Conservation (phyloP, 2,329 filamentous ascomycete genomes). For the Seiridium unicorne region DNA sequence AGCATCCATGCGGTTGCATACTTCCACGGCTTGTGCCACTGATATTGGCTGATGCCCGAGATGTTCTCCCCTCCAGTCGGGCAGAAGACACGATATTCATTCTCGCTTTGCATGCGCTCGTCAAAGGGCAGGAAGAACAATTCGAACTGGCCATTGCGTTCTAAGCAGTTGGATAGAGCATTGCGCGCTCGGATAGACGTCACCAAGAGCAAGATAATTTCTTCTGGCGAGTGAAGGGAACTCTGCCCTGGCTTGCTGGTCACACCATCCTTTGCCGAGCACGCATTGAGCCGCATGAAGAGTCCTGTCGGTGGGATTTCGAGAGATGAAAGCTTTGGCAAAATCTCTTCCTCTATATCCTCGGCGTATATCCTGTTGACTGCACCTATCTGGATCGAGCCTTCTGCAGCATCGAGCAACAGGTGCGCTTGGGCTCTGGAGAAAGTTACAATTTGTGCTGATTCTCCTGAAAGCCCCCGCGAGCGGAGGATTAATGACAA, state of each 20-base stretch:
- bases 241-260: constrained; percentile 17
- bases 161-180: constrained; percentile 26
- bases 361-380: constrained; percentile 29
- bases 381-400: constrained; percentile 27
- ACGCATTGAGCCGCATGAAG: constrained; percentile 41
- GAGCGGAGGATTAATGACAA: constrained; percentile 35
- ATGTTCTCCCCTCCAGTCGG: constrained; percentile 28
- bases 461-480: constrained; percentile 23
- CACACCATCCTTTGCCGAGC: constrained; percentile 41
- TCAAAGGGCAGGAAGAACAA: constrained; percentile 41
- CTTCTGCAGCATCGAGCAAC: constrained; percentile 25
- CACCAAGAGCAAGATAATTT: constrained; percentile 35
- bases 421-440: constrained; percentile 26
- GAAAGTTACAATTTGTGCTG: constrained; percentile 28
- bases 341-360: constrained; percentile 29
- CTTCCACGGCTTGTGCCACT: constrained; percentile 35
- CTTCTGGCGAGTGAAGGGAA: constrained; percentile 25
- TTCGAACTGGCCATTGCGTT: constrained; percentile 19
- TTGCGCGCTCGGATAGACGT: constrained; percentile 35
- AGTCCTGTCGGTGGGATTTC: constrained; percentile 31
- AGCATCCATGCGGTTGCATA: constrained; percentile 17
- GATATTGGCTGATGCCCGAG: constrained; percentile 39
- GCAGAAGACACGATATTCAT: constrained; percentile 44
- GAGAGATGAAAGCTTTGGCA: constrained; percentile 20
- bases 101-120: constrained; percentile 30